phyloP scores from a whole-genome alignment of 768 basidiomycete genomes.

The Sutorius australiensis region DNA sequence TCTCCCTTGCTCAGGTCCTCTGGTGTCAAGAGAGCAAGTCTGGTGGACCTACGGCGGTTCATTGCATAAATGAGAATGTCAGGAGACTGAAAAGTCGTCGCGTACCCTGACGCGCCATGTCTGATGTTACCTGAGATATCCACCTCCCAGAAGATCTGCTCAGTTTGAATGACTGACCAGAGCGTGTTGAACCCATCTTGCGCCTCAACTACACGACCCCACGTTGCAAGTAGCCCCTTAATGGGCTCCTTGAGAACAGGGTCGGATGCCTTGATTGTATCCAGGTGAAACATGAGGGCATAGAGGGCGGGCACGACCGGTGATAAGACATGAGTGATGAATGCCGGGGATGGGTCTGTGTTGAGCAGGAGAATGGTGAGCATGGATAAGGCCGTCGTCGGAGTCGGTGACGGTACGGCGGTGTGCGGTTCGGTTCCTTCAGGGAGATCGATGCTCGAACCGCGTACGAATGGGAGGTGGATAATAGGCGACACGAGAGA shows the following conservation, averaged over 20 bases:
- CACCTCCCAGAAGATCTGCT: constrained; percentile 52
- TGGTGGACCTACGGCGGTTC: constrained; percentile 19
- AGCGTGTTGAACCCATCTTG: constrained; percentile 52
- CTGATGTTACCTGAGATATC: constrained; percentile 51
- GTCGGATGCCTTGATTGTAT: constrained; percentile 55
- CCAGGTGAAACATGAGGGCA: constrained; percentile 53
- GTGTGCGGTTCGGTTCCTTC: neutral
- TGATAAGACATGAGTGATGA: constrained; percentile 60
- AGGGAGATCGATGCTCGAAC: neutral
- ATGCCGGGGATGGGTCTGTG: constrained; percentile 71
- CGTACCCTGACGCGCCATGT: constrained; percentile 41
- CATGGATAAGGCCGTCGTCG: constrained; percentile 44
- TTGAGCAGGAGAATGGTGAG: constrained; percentile 63
- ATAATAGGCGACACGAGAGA: constrained; percentile 44
- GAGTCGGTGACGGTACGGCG: constrained; percentile 11
- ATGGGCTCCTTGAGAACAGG: constrained; percentile 59
- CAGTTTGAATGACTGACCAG: constrained; percentile 54
- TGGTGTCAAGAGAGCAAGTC: constrained; percentile 49
- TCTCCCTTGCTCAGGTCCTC: constrained; percentile 41
- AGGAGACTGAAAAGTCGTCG: neutral
- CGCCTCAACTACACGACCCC: constrained; percentile 64
- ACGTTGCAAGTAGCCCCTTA: constrained; percentile 60
- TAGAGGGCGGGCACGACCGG: constrained; percentile 69
- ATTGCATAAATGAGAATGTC: neutral
- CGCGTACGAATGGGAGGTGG: constrained; percentile 48